Base-by-base conservation (phyloP, 1,284 basidiomycete species). In the Leccinum insigne region DNA sequence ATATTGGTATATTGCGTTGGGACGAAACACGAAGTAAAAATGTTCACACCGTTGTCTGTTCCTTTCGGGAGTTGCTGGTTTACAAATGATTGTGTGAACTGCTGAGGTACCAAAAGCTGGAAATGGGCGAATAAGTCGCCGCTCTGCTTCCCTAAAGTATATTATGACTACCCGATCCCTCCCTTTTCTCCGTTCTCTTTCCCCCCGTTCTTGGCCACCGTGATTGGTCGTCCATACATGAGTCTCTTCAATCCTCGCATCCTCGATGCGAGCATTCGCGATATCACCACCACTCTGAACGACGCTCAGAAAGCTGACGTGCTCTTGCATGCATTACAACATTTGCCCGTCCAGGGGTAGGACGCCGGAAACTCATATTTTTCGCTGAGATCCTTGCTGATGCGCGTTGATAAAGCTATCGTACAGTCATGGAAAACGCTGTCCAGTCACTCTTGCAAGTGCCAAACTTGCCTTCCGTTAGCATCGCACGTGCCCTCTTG, bases 361-460 rank as follows among this genome's bases (percentile, higher is more conserved):
- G 80, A 78, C 18, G 35, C 77, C 68, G 10, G 10, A 63, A 66
- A 73, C 71, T 32, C 57, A 63, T 44, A 49, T 14, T 11, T 63
- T 67, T 60, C 79, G 79, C 63, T 61, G 32, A 47, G 40, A 63
- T 38, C 29, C 58, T 21, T 60, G 38, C 67, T 75, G 35, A 71
- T 16, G 29, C 1, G 60, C 1, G 61, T 58, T 21, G 29, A 57
- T 35, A 61, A 16, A 87, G 83, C 66, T 87, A 83, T 76, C 85
- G 86, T 79, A 83, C 83, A 23, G 80, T 86, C 74, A 84, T 91
- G 78, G 89, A 91, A 79, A 91, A 90, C 73, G 89, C 88, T 63
- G 86, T 90, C 67, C 85, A 90, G 77, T 89, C 89, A 10, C 87
- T 88, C 71, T 79, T 91, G 56, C 82, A 85, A 67, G 81, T 89